Base-by-base conservation (phyloP, 805 yeast genomes). In the Candida peoriensis region DNA sequence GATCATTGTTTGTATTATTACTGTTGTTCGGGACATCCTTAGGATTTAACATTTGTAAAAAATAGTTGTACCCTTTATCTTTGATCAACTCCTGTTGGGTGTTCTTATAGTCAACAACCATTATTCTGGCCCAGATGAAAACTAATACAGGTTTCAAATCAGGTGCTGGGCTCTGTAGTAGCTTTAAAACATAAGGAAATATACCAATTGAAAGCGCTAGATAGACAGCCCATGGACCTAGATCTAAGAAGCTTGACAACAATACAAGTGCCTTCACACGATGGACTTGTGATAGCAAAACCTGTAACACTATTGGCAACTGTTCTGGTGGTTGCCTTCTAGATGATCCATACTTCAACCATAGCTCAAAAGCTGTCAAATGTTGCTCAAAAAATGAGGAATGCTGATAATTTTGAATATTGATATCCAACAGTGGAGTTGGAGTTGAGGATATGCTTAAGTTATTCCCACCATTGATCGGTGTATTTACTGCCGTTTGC, bases 151-250 rank as follows among this genome's bases (percentile, higher is more conserved):
- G 97, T 50, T 88, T 88, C 39, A 93, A 66, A 52, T 93, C 97
- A 19, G 86, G 94, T 0, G 97, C 96, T 0, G 97, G 97, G 40
- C 94, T 81, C 55, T 90, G 97, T 22, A 93, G 63, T 16, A 93
- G 68, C 49, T 89, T 87, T 36, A 90, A 65, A 21, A 93, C 95
- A 54, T 93, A 93, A 0, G 97, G 97, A 59, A 90, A 93, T 20
- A 93, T 90, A 16, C 97, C 97, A 44, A 93, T 89, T 7, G 96
- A 85, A 21, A 93, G 63, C 0, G 97, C 94, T 20, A 89, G 64
- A 49, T 88, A 85, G 0, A 93, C 97, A 0, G 98, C 97, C 94
- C 96, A 87, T 0, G 98, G 96, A 0, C 98, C 98, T 24, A 93
- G 62, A 58, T 93, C 98, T 28, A 93, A 66, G 54, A 90, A 93